Evolutionary conservation across 257 asterid species (phyloP).

Genomic region (Solanum microdontum): DNA sequence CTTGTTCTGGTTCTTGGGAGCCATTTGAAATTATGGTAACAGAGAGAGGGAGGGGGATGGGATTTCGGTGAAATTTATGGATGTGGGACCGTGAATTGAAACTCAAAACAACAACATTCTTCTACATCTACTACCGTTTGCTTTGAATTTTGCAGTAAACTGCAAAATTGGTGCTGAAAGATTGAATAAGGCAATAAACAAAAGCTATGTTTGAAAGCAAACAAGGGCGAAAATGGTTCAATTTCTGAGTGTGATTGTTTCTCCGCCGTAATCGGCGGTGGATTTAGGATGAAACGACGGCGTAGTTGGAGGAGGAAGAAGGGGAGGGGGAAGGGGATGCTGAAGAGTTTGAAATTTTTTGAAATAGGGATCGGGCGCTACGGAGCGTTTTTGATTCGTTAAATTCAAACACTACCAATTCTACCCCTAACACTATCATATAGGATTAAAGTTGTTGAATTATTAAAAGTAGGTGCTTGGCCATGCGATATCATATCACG

Average conservation of each 20-base stretch:
- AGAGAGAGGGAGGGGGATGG: not conserved
- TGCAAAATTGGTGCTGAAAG: not conserved
- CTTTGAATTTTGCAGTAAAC: not conserved
- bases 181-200: not conserved
- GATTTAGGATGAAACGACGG: not conserved
- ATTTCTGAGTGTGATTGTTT: not conserved
- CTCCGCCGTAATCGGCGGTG: not conserved
- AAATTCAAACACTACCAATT: not conserved
- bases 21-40: constrained; percentile 13
- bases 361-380: not conserved
- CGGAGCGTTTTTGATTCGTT: not conserved
- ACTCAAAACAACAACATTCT: not conserved
- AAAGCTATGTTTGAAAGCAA: not conserved
- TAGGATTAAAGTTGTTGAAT: not conserved
- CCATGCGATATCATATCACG: too few relatives aligned
- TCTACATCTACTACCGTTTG: not conserved
- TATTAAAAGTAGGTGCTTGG: too few relatives aligned
- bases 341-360: not conserved
- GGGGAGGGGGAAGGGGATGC: not conserved
- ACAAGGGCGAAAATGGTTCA: not conserved
- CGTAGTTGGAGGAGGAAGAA: not conserved
- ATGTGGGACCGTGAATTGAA: not conserved
- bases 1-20: constrained; percentile 35
- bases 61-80: not conserved
- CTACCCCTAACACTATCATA: not conserved